Conservation (phyloP, 805 yeast genomes). For the Ogataea trehaloabstinens region DNA sequence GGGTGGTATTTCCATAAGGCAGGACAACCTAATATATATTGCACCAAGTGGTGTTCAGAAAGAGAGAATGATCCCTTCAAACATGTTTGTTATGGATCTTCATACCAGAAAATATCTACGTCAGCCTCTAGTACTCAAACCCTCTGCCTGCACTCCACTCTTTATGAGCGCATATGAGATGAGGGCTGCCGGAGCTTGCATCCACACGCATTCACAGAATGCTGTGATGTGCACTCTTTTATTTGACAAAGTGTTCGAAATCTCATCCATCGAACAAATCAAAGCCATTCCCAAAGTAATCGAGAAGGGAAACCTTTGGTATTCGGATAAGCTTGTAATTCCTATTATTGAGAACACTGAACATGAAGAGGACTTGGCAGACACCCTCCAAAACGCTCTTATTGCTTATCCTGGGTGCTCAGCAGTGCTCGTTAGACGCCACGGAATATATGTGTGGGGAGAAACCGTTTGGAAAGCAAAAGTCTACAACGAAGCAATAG, state of each 20-base stretch:
- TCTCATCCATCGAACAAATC: constrained; percentile 84
- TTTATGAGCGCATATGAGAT: constrained; percentile 66
- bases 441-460: constrained; percentile 98
- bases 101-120: constrained; percentile 51
- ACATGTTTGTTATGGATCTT: constrained; percentile 75
- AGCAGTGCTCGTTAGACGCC: constrained; percentile 88
- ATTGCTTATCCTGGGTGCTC: constrained; percentile 70
- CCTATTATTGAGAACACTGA: constrained; percentile 93
- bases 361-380: constrained; percentile 80
- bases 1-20: constrained; percentile 83
- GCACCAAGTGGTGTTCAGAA: constrained; percentile 98
- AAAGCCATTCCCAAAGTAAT: constrained; percentile 79
- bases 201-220: constrained; percentile 89
- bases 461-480: constrained; percentile 90
- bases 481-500: constrained; percentile 88
- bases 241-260: constrained; percentile 67
- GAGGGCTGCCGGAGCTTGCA: constrained; percentile 85
- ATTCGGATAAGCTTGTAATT: constrained; percentile 71
- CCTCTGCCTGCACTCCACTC: constrained; percentile 92
- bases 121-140: constrained; percentile 67
- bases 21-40: constrained; percentile 57
- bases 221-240: constrained; percentile 81
- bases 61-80: constrained; percentile 78
- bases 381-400: constrained; percentile 61
- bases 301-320: constrained; percentile 66